These are phyloP conservation scores for Talaromyces sp. DNA, from an alignment of 2,329 filamentous ascomycete genomes.

Conservation along the genomic window DNA sequence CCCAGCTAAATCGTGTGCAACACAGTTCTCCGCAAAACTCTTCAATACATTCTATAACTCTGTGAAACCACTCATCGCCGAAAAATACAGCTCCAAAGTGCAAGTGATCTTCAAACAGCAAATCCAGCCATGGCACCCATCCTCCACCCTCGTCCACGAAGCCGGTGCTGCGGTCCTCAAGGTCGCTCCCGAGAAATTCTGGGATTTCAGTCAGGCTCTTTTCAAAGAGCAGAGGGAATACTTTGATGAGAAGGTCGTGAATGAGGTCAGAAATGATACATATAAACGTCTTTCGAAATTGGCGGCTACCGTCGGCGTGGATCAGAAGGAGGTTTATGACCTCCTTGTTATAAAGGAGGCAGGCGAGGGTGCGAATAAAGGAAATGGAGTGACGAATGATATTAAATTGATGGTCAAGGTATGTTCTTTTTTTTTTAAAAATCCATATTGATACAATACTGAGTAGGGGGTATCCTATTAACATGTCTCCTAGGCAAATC, in stretches of 20 bases:
- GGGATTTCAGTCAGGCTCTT: slow-evolving; percentile 68
- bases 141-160: slow-evolving; percentile 68
- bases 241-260: slow-evolving; percentile 80
- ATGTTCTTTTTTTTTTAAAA: slow-evolving; percentile 13
- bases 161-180: slow-evolving; percentile 76
- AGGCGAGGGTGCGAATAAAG: slow-evolving; percentile 64
- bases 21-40: slow-evolving; percentile 61
- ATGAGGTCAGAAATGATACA: slow-evolving; percentile 78
- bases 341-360: slow-evolving; percentile 67
- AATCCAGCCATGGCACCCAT: slow-evolving; percentile 93
- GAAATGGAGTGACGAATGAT: slow-evolving; percentile 80
- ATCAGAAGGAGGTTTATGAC: slow-evolving; percentile 65
- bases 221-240: slow-evolving; percentile 69
- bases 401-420: slow-evolving; percentile 80
- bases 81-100: slow-evolving; percentile 59
- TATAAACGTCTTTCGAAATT: slow-evolving; percentile 75
- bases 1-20: background rate
- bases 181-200: slow-evolving; percentile 69
- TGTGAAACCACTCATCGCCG: slow-evolving; percentile 61
- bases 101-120: slow-evolving; percentile 85
- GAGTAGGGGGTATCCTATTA: slow-evolving; percentile 8
- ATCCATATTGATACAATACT: slow-evolving; percentile 2
- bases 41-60: slow-evolving; percentile 71
- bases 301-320: slow-evolving; percentile 64
- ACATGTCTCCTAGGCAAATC: slow-evolving; percentile 46